These are phyloP conservation scores for Pluteus cervinus DNA, from an alignment of 768 basidiomycete species.

Conservation along the genomic window DNA sequence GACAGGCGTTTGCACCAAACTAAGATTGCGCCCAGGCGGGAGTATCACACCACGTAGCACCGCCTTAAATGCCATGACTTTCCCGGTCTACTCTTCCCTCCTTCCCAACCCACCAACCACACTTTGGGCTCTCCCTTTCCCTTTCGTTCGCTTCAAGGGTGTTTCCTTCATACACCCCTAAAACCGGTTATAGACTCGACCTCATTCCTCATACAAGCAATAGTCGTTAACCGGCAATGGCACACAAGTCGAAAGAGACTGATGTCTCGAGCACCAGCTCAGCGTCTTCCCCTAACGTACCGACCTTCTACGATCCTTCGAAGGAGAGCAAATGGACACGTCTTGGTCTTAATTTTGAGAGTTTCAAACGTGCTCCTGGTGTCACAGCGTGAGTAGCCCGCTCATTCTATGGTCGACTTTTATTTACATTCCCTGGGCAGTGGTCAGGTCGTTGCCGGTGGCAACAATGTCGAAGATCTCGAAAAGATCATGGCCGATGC, in stretches of 20 bases:
- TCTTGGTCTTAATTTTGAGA: constrained; percentile 32
- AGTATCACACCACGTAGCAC: too few species aligned
- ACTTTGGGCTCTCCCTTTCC: too few species aligned
- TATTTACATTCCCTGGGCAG: constrained; percentile 13
- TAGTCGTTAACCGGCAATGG: constrained; percentile 17
- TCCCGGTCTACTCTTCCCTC: too few species aligned
- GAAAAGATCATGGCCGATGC: constrained; percentile 31
- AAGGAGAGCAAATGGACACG: constrained; percentile 42
- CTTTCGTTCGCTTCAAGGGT: too few species aligned
- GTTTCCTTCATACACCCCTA: too few species aligned
- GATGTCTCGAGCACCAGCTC: constrained; percentile 26
- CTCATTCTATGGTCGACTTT: not conserved
- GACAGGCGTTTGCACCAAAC: too few species aligned
- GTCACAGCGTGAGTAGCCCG: constrained; percentile 32
- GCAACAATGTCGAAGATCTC: constrained; percentile 25
- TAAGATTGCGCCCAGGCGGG: too few species aligned
- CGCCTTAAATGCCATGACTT: too few species aligned
- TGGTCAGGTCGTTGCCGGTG: constrained; percentile 32
- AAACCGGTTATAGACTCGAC: too few species aligned
- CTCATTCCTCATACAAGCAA: too few species aligned
- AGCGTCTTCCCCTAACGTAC: constrained; percentile 16
- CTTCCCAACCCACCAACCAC: too few species aligned
- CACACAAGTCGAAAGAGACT: constrained; percentile 24
- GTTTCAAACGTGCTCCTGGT: constrained; percentile 42
- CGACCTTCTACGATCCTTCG: constrained; percentile 42